These are phyloP conservation scores for Francoa sonchifolia DNA, from an alignment of 441 rosid genomes.

Conservation along the genomic window DNA sequence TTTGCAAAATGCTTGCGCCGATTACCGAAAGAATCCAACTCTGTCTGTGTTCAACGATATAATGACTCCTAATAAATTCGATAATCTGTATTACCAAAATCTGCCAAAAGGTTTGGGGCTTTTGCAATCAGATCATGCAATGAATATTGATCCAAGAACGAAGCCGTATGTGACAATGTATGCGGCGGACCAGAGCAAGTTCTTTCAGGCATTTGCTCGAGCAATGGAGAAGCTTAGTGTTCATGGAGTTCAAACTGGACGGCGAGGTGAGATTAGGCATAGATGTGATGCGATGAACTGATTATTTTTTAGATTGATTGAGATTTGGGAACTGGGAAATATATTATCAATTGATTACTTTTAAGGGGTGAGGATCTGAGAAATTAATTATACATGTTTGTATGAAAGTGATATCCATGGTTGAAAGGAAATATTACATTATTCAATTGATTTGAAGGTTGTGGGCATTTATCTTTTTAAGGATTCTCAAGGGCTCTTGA, in stretches of 20 bases:
- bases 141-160: conserved; percentile 35
- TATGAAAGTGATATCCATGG: not conserved
- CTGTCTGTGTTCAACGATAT: conserved; percentile 57
- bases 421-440: no score
- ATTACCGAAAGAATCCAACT: conserved; percentile 33
- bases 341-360: not conserved
- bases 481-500: no score
- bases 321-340: not conserved
- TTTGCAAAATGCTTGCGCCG: conserved; percentile 38
- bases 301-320: conserved; percentile 3
- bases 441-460: no score
- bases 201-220: conserved; percentile 35
- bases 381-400: not conserved
- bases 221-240: conserved; percentile 59
- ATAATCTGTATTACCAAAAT: conserved; percentile 50
- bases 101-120: conserved; percentile 50
- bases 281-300: conserved; percentile 63
- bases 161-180: conserved; percentile 36
- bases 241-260: conserved; percentile 41
- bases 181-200: conserved; percentile 33
- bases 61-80: conserved; percentile 57
- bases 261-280: conserved; percentile 57
- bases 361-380: not conserved
- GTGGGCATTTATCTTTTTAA: no score
- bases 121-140: conserved; percentile 47